Conservation (phyloP, 768 basidiomycete species). For the Termitomyces titanicus region DNA sequence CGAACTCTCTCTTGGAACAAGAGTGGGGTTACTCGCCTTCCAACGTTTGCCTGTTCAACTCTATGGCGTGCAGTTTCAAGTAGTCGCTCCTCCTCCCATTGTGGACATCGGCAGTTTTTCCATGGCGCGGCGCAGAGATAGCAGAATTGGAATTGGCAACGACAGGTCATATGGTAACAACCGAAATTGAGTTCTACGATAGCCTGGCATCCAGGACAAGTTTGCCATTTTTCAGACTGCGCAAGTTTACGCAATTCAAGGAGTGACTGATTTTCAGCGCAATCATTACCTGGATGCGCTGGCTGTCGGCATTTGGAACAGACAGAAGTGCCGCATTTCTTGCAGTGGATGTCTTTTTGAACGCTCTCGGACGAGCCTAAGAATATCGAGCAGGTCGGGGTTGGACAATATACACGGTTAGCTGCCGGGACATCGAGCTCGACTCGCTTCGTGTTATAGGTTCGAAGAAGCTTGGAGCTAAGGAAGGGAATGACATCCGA, state of each 20-base stretch:
- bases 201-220: constrained; percentile 54
- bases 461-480: not conserved
- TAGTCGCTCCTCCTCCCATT: constrained; percentile 57
- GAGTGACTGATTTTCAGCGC: constrained; percentile 38
- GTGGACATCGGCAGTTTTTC: constrained; percentile 58
- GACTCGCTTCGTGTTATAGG: constrained; percentile 7
- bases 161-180: constrained; percentile 66
- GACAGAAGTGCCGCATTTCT: constrained; percentile 32
- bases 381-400: constrained; percentile 38
- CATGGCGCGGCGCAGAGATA: constrained; percentile 60
- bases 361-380: constrained; percentile 27
- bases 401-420: constrained; percentile 21
- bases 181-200: constrained; percentile 55
- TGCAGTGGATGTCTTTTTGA: constrained; percentile 29
- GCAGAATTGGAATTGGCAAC: constrained; percentile 57
- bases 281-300: constrained; percentile 37
- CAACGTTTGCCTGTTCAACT: constrained; percentile 28
- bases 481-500: constrained; percentile 12
- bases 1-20: constrained; percentile 28
- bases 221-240: constrained; percentile 48
- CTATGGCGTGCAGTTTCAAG: constrained; percentile 30
- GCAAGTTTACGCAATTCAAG: constrained; percentile 45
- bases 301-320: constrained; percentile 49
- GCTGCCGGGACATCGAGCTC: constrained; percentile 16
- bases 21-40: constrained; percentile 23